Evolutionary conservation across 768 basidiomycete species (phyloP), one percentile per base, ranked within the genome.

Genomic region (Boletus tomentosulus): DNA sequence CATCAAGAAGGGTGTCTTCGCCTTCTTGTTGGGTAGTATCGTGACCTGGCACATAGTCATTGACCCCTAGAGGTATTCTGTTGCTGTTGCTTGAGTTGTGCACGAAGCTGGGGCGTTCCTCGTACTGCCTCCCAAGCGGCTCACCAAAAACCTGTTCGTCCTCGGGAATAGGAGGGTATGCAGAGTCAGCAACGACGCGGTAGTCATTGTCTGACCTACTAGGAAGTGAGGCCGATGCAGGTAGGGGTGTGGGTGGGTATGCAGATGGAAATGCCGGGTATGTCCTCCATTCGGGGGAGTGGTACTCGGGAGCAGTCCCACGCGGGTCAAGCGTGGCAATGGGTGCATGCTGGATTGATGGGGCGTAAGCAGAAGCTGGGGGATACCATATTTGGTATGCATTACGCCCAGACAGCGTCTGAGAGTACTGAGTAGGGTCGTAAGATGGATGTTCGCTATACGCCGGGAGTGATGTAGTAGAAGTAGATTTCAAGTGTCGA

Each of bases 181-280:
- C 19, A 41, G 55, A 12, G 46, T 51, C 47, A 22, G 54, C 54
- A 55, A 53, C 9, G 34, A 31, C 50, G 50, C 11, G 51, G 34
- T 35, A 34, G 25, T 55, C 47, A 22, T 22, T 25, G 34, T 53
- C 47, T 24, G 47, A 50, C 33, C 51, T 51, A 13, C 50, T 47
- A 54, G 66, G 72, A 45, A 74, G 71, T 19, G 63, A 66, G 25
- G 73, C 61, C 3, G 74, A 67, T 16, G 69, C 67, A 22, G 72
- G 71, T n/a, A 82, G 59, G 11, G 86, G 87, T 13, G 85, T 88
- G 0, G 85, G 76, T 9, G 87, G 87, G 62, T 90, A 90, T 33
- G 88, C 88, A 5, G 88, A 82, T 30, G 88, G 88, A 49, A 89
- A 85, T 16, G 84, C 74, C 12, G 87, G 87, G 59, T 89, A 90